phyloP scores from a whole-genome alignment of 2,329 filamentous ascomycete genomes.

The Diplocarpon rosae region DNA sequence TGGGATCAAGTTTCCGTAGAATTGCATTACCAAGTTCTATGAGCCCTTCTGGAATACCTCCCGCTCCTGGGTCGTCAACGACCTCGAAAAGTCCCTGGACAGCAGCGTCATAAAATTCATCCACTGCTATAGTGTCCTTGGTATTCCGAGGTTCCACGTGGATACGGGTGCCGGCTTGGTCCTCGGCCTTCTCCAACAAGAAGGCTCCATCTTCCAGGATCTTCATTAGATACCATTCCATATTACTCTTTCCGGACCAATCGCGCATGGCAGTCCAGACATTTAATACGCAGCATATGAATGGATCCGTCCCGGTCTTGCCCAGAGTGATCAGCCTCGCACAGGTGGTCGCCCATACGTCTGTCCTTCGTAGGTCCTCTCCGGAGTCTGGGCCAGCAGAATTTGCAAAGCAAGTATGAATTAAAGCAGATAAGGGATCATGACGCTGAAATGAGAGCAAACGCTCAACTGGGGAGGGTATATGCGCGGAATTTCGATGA shows the following conservation, averaged over 20 bases:
- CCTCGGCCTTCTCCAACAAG: conserved; percentile 73
- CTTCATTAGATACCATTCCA: conserved; percentile 93
- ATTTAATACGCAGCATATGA: conserved; percentile 75
- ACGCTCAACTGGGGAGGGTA: conserved; percentile 62
- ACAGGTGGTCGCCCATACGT: conserved; percentile 81
- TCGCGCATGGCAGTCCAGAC: conserved; percentile 78
- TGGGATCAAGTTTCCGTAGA: conserved; percentile 61
- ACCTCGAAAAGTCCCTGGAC: conserved; percentile 75
- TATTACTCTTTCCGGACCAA: conserved; percentile 80
- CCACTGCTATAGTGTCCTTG: conserved; percentile 70
- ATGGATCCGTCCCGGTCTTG: conserved; percentile 65
- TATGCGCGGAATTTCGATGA: conserved; percentile 35
- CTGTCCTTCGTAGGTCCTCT: conserved; percentile 68
- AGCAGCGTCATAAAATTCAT: conserved; percentile 79
- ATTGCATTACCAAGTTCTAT: conserved; percentile 79
- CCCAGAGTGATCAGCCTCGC: conserved; percentile 71
- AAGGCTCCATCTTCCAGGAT: conserved; percentile 89
- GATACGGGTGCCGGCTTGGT: conserved; percentile 60
- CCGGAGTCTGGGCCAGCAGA: conserved; percentile 70
- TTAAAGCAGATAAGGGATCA: conserved; percentile 71
- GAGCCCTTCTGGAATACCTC: conserved; percentile 76
- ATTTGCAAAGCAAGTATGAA: conserved; percentile 84
- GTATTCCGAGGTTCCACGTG: conserved; percentile 63
- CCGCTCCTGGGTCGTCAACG: conserved; percentile 72
- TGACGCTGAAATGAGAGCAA: conserved; percentile 82